Conservation (phyloP, 495 filamentous ascomycete genomes). For the Durotheca rogersii region DNA sequence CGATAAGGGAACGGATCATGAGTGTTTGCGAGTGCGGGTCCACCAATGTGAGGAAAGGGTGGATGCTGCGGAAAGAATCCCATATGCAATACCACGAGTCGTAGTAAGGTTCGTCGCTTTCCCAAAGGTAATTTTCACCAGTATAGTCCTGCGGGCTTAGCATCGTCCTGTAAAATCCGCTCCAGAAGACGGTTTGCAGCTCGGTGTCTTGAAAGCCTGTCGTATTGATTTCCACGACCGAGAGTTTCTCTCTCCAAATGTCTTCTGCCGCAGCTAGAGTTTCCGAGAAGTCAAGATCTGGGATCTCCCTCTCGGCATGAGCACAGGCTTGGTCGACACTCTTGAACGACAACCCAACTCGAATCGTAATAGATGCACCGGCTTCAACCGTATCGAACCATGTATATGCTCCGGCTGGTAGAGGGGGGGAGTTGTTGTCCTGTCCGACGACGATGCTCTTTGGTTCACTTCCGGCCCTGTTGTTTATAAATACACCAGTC, state of each 20-base stretch:
- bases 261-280: constrained; percentile 50
- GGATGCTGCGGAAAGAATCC: constrained; percentile 68
- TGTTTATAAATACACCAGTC: constrained; percentile 61
- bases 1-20: constrained; percentile 65
- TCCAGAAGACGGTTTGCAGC: constrained; percentile 62
- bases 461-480: constrained; percentile 49
- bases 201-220: constrained; percentile 46
- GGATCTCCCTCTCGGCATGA: constrained; percentile 62
- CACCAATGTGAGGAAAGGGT: constrained; percentile 64
- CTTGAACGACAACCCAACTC: constrained; percentile 65
- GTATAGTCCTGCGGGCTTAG: constrained; percentile 72
- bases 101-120: constrained; percentile 68
- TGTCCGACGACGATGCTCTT: constrained; percentile 53
- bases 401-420: constrained; percentile 61
- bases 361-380: constrained; percentile 47
- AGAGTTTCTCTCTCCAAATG: constrained; percentile 61
- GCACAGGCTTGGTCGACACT: constrained; percentile 60
- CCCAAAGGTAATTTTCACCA: constrained; percentile 71
- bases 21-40: constrained; percentile 62
- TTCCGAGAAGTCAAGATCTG: constrained; percentile 57
- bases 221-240: constrained; percentile 52
- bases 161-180: constrained; percentile 63
- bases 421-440: constrained; percentile 55
- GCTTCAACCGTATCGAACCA: constrained; percentile 51
- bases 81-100: constrained; percentile 71